A percentile compares a stretch with the other conserved stretches of the same genome.
Evolutionary conservation across 208 protist species (phyloP).

Genomic region (Acanthamoeba culbertsoni): DNA sequence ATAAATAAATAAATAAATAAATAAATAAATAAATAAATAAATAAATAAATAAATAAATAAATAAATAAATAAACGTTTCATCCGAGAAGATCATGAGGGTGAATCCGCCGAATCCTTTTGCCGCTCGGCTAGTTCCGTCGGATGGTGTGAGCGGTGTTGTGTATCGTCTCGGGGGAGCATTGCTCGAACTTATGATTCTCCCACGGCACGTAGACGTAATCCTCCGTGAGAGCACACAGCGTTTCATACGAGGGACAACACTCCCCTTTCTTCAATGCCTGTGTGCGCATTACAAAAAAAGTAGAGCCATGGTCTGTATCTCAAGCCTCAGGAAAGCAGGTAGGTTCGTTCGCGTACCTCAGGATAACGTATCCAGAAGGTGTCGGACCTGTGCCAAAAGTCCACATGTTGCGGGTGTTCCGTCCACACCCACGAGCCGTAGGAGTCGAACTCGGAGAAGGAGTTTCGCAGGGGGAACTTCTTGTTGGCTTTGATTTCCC

Average conservation of each 20-base stretch:
- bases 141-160: neutral
- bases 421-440: slow-evolving; percentile 30
- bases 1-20: too few species aligned
- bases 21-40: too few species aligned
- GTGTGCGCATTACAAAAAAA: too few species aligned
- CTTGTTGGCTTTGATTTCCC: neutral
- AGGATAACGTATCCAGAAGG: neutral
- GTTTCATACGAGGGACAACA: neutral
- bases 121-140: neutral
- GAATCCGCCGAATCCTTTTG: too few species aligned
- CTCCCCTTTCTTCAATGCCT: neutral
- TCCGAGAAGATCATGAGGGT: too few species aligned
- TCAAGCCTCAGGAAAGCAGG: neutral
- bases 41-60: too few species aligned
- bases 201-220: neutral
- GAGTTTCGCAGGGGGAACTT: neutral
- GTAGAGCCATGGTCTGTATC: neutral
- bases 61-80: too few species aligned
- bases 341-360: neutral
- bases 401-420: neutral
- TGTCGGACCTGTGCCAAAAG: neutral
- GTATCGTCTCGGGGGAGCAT: neutral
- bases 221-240: neutral
- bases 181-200: slow-evolving; percentile 18
- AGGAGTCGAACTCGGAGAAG: slow-evolving; percentile 26